Conservation (phyloP, 2,329 filamentous ascomycete species). For the Clarireedia paspali region DNA sequence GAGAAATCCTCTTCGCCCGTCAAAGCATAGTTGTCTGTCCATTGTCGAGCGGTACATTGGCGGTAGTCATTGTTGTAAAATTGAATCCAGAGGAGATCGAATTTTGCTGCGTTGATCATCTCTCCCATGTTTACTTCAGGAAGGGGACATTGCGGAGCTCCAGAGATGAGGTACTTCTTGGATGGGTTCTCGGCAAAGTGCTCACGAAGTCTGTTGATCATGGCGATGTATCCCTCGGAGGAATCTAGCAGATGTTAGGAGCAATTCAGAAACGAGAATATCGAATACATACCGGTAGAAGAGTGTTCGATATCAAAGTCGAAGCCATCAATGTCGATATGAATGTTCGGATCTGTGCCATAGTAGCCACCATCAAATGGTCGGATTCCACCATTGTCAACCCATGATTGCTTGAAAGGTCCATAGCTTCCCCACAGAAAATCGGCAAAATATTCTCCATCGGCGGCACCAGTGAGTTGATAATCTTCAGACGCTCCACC, state of each 20-base stretch:
- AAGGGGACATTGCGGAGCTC: constrained; percentile 28
- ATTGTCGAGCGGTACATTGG: constrained; percentile 24
- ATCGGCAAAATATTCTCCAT: constrained; percentile 31
- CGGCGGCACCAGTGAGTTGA: constrained; percentile 31
- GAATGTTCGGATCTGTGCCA: constrained; percentile 9
- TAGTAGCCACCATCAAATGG: constrained; percentile 21
- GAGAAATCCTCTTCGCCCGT: background rate
- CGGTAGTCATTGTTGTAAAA: constrained; percentile 27
- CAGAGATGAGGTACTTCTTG: constrained; percentile 28
- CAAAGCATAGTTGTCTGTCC: constrained; percentile 3
- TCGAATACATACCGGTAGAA: constrained; percentile 13
- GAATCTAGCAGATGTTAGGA: constrained; percentile 17
- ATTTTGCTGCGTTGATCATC: constrained; percentile 22
- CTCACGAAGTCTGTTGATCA: constrained; percentile 24
- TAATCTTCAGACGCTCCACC: constrained; percentile 29
- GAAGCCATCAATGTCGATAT: constrained; percentile 28
- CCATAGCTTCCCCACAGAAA: constrained; percentile 37
- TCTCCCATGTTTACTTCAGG: constrained; percentile 26
- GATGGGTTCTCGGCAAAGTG: constrained; percentile 16
- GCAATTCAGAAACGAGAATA: background rate
- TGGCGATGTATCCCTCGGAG: constrained; percentile 23
- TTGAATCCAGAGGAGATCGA: constrained; percentile 29
- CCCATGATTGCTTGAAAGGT: constrained; percentile 29
- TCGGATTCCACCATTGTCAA: constrained; percentile 24
- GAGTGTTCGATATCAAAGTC: constrained; percentile 29